Conservation (phyloP, 176 grass and related monocot genomes). For the Areca catechu region DNA sequence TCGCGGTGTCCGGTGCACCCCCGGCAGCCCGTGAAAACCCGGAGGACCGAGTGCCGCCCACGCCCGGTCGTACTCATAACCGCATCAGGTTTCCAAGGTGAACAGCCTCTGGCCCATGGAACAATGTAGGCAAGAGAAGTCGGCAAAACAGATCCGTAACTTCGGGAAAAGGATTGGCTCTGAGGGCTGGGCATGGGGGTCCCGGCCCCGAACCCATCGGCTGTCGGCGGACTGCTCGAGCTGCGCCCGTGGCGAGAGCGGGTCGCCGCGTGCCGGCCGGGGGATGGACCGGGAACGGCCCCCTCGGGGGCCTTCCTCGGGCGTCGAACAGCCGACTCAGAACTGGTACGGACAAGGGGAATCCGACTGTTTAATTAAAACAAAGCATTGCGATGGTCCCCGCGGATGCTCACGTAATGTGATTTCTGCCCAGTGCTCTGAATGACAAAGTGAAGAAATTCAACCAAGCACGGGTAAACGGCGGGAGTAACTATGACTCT, state of each 20-base stretch:
- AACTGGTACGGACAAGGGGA: slow-evolving; percentile 42
- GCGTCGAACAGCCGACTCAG: slow-evolving; percentile 31
- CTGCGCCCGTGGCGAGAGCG: too few relatives aligned
- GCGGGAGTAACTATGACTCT: too few relatives aligned
- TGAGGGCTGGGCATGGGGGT: slow-evolving; percentile 39
- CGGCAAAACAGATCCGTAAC: slow-evolving; percentile 40
- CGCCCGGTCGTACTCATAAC: slow-evolving; percentile 41
- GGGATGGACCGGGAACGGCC: too few relatives aligned
- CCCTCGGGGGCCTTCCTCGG: slow-evolving; percentile 12
- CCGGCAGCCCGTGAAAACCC: slow-evolving; percentile 57
- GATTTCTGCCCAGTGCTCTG: slow-evolving; percentile 48
- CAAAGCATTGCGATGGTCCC: slow-evolving; percentile 40
- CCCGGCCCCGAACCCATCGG: too few relatives aligned
- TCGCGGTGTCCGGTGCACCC: slow-evolving; percentile 52
- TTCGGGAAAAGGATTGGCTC: slow-evolving; percentile 54
- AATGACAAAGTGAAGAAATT: slow-evolving; percentile 54
- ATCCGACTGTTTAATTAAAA: slow-evolving; percentile 45
- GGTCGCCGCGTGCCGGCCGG: too few relatives aligned
- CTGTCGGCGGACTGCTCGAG: too few relatives aligned
- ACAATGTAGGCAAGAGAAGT: slow-evolving; percentile 47
- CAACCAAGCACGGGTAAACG: slow-evolving; percentile 39
- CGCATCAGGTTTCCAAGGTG: slow-evolving; percentile 49
- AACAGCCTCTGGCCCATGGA: too few relatives aligned
- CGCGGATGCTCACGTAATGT: slow-evolving; percentile 39
- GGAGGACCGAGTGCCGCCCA: slow-evolving; percentile 38